These are phyloP conservation scores for Chaetomium sp. DNA, from an alignment of 2,329 filamentous ascomycete genomes.

Conservation along the genomic window DNA sequence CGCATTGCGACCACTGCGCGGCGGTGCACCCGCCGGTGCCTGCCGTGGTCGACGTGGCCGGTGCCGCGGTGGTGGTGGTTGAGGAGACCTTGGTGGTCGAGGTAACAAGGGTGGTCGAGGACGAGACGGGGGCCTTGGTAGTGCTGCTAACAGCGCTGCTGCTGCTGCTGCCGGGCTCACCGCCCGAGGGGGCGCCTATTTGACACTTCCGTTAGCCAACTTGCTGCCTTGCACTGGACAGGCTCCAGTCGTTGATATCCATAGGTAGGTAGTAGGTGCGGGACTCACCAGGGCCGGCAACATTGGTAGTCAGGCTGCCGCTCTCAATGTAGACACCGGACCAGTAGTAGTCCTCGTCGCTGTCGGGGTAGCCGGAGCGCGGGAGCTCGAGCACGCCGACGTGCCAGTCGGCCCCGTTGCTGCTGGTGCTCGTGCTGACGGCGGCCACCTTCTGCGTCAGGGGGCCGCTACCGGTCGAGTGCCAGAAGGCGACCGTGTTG, in stretches of 20 bases:
- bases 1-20: conserved; percentile 36
- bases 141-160: conserved; percentile 15
- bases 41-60: conserved; percentile 25
- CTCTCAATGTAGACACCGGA: conserved; percentile 71
- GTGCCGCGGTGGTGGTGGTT: conserved; percentile 25
- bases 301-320: conserved; percentile 43
- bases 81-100: conserved; percentile 25
- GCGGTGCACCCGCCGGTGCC: conserved; percentile 30
- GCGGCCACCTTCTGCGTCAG: conserved; percentile 61
- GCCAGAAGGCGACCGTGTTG: conserved; percentile 67
- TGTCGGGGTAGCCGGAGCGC: conserved; percentile 55
- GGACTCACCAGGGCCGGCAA: conserved; percentile 35
- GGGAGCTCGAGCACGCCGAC: conserved; percentile 69
- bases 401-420: conserved; percentile 73
- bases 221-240: no score
- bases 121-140: conserved; percentile 12
- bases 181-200: conserved; percentile 26
- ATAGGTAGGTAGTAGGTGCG: no score
- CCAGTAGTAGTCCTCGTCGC: conserved; percentile 69
- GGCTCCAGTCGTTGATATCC: no score
- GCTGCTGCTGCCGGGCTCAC: conserved; percentile 18
- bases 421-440: conserved; percentile 60
- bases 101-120: conserved; percentile 29
- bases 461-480: conserved; percentile 64
- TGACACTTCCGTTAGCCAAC: conserved; percentile 1